Percentiles rank a stretch among this genome's conserved stretches.
These are phyloP conservation scores for Sordariomycetes sp. DNA, from an alignment of 2,329 filamentous ascomycete species.

Conservation along the genomic window DNA sequence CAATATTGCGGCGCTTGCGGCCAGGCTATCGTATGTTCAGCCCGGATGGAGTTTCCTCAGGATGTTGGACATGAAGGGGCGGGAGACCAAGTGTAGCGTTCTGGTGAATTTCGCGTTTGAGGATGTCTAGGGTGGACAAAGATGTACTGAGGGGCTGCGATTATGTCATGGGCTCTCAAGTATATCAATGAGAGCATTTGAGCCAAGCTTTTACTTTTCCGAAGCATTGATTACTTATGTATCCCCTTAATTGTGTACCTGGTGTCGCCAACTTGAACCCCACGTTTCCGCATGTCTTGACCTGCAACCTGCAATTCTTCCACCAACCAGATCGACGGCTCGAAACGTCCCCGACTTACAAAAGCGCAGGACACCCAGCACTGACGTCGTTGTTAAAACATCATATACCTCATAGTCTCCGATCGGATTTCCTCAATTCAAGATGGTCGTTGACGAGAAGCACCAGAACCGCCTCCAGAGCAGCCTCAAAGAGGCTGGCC, in stretches of 20 bases:
- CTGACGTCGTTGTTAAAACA: not conserved
- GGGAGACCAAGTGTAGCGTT: slow-evolving; percentile 53
- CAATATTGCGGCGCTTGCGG: slow-evolving; percentile 49
- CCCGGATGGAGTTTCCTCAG: slow-evolving; percentile 55
- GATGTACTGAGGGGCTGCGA: too few species aligned
- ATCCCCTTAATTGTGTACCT: too few species aligned
- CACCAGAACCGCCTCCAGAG: slow-evolving; percentile 10
- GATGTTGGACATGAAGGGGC: slow-evolving; percentile 55
- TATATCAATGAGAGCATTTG: too few species aligned
- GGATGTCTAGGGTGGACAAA: too few species aligned
- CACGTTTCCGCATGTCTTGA: too few species aligned
- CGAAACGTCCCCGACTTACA: not conserved
- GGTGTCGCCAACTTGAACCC: too few species aligned
- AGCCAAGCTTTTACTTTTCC: too few species aligned
- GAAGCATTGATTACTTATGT: too few species aligned
- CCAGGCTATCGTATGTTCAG: slow-evolving; percentile 47
- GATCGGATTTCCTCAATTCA: slow-evolving; percentile 2
- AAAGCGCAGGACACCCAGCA: not conserved
- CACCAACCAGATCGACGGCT: slow-evolving; percentile 3
- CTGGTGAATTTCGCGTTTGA: slow-evolving; percentile 51
- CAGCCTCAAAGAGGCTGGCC: slow-evolving; percentile 24
- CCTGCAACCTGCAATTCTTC: too few species aligned
- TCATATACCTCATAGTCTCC: not conserved
- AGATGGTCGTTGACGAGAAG: slow-evolving; percentile 11
- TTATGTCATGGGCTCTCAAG: too few species aligned